Evolutionary conservation across 2,329 filamentous ascomycete genomes (phyloP), one percentile per base, ranked within the genome.

Genomic region (Capronia epimyces): DNA sequence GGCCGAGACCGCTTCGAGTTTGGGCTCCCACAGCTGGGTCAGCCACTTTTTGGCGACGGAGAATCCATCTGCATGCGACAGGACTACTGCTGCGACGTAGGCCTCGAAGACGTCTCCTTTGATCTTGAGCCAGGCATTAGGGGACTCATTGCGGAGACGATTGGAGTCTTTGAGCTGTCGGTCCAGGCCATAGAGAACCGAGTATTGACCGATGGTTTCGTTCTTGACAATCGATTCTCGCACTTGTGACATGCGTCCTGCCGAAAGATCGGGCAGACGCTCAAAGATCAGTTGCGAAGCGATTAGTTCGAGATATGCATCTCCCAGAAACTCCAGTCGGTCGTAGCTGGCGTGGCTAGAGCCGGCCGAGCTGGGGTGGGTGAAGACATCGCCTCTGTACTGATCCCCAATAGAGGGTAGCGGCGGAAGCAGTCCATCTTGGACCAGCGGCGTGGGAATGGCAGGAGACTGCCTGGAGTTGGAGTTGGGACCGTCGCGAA

Each of bases 81-180:
- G 71, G 27, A 95, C 78, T 4, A 90, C 70, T 2, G 86, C 90
- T 7, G 86, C 90, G 13, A 95, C 80, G 61, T 94, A 96, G 0
- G 91, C 86, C 66, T 97, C 91, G 62, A 96, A 94, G 15, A 96
- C 77, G 64, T 97, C 91, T 7, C 84, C 90, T 49, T 86, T 75
- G 8, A 89, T 81, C 67, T 96, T 96, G 22, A 55, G 36, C 55
- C 50, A 55, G 76, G 78, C 65, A 77, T 83, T 64, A 63, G 68
- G 49, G 63, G 52, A 36, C n/a, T 44, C 36, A 22, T 44, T 46
- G 16, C 46, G 46, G 29, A 57, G 43, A 20, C 55, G 56, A 76
- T 75, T 10, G 60, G 56, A 84, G 2, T 86, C 71, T 22, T 74
- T 75, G 6, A 86, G 78, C 25, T 76, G 78, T 60, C 79, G 74